phyloP scores from a whole-genome alignment of 768 basidiomycete genomes.

The Suillus decipiens region DNA sequence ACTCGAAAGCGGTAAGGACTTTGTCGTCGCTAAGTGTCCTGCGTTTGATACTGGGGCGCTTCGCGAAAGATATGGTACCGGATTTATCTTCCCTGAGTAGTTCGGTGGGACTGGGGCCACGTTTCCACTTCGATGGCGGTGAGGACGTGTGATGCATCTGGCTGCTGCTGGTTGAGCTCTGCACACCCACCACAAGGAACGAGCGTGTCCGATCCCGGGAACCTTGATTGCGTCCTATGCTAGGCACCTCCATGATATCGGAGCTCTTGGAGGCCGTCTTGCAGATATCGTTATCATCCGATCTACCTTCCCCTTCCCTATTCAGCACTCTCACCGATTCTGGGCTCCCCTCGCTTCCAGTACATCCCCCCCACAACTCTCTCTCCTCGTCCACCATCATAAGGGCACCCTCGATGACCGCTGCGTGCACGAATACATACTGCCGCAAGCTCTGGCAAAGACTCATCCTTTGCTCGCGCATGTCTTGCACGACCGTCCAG shows the following conservation, averaged over 20 bases:
- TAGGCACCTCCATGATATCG: constrained; percentile 6
- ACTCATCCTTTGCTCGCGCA: constrained; percentile 97
- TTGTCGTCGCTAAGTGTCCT: constrained; percentile 27
- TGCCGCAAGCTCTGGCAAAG: constrained; percentile 93
- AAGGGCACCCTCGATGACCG: constrained; percentile 78
- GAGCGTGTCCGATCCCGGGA: constrained; percentile 12
- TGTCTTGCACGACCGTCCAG: constrained; percentile 82
- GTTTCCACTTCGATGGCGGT: constrained; percentile 53
- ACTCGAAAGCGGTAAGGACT: constrained; percentile 15
- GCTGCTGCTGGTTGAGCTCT: constrained; percentile 13
- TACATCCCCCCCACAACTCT: constrained; percentile 34
- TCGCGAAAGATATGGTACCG: constrained; percentile 57
- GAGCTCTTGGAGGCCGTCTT: constrained; percentile 12
- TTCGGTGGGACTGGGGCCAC: constrained; percentile 73
- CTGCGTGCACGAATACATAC: constrained; percentile 92
- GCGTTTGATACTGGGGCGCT: constrained; percentile 68
- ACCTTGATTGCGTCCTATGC: constrained; percentile 7
- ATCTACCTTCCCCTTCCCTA: constrained; percentile 22
- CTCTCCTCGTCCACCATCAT: constrained; percentile 75
- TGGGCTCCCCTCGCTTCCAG: constrained; percentile 22
- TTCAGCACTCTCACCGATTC: constrained; percentile 15
- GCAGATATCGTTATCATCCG: constrained; percentile 16
- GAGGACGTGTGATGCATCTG: constrained; percentile 14
- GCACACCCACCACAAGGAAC: constrained; percentile 11
- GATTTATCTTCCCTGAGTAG: constrained; percentile 59